Evolutionary conservation across 1,284 basidiomycete genomes (phyloP).

Genomic region (Stereum hirsutum): DNA sequence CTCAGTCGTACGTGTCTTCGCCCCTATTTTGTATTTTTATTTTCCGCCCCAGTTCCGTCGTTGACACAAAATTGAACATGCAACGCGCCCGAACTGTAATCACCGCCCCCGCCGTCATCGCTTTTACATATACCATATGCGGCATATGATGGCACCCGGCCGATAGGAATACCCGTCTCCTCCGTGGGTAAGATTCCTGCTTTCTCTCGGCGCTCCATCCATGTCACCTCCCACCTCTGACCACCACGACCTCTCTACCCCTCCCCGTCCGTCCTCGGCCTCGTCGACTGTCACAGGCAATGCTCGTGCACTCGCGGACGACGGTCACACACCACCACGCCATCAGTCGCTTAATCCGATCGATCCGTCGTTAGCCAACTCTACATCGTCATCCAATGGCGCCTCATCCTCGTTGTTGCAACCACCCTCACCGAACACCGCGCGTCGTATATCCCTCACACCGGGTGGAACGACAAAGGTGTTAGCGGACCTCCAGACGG

Average conservation of each 20-base stretch:
- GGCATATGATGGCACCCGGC: too few relatives aligned
- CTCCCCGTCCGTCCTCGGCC: constrained; percentile 6
- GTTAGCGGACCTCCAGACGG: constrained; percentile 73
- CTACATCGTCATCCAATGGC: constrained; percentile 6
- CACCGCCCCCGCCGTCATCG: neutral
- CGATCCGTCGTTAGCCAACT: constrained; percentile 15
- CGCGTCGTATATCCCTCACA: constrained; percentile 39
- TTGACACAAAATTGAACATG: too few relatives aligned
- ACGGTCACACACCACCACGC: constrained; percentile 28
- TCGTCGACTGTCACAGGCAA: constrained; percentile 43
- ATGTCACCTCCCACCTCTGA: too few relatives aligned
- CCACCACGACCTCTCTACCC: constrained; percentile 7
- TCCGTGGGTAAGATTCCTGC: constrained; percentile 73
- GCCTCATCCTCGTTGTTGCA: constrained; percentile 18
- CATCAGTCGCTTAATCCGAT: constrained; percentile 18
- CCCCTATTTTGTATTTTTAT: constrained; percentile 1
- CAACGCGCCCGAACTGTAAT: constrained; percentile 1
- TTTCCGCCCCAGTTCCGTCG: too few relatives aligned
- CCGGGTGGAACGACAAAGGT: constrained; percentile 76
- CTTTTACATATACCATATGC: too few relatives aligned
- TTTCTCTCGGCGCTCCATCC: too few relatives aligned
- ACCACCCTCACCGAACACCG: constrained; percentile 11
- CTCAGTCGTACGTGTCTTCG: constrained; percentile 57
- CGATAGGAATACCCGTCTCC: constrained; percentile 75
- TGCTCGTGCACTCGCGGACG: constrained; percentile 71